These are phyloP conservation scores for Vararia minispora DNA, from an alignment of 768 basidiomycete species.

Conservation along the genomic window DNA sequence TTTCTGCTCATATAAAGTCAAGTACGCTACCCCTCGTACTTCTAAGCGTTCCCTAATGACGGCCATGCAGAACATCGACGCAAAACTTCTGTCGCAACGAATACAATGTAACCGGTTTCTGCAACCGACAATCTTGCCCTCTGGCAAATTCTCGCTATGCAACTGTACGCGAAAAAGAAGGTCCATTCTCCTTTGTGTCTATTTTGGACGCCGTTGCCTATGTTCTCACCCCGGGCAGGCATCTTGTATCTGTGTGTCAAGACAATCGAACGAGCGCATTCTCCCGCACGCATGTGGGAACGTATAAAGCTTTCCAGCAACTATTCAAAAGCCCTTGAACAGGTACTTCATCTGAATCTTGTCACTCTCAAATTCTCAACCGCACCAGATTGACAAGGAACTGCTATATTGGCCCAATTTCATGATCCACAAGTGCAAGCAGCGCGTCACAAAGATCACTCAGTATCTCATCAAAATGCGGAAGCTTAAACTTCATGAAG, in stretches of 20 bases:
- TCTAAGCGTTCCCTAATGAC: constrained; percentile 9
- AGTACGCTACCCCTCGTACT: constrained; percentile 40
- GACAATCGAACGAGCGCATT: constrained; percentile 94
- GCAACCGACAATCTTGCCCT: constrained; percentile 91
- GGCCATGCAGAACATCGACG: constrained; percentile 60
- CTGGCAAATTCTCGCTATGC: constrained; percentile 97
- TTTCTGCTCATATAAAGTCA: constrained; percentile 99
- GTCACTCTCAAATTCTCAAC: background rate
- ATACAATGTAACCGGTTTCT: constrained; percentile 96
- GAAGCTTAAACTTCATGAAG: constrained; percentile 72
- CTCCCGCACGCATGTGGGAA: constrained; percentile 98
- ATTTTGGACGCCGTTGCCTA: constrained; percentile 1
- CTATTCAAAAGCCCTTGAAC: constrained; percentile 90
- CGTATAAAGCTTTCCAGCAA: constrained; percentile 85
- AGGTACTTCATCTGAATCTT: constrained; percentile 38
- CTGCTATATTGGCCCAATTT: constrained; percentile 99
- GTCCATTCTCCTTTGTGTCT: constrained; percentile 26
- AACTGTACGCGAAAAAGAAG: constrained; percentile 94
- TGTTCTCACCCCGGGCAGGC: constrained; percentile 31
- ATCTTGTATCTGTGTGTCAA: constrained; percentile 90
- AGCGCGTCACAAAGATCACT: constrained; percentile 96
- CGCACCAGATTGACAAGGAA: constrained; percentile 78
- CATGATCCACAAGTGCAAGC: constrained; percentile 97
- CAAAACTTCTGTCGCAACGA: constrained; percentile 99
- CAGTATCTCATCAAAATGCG: constrained; percentile 99